A percentile compares a stretch with the other conserved stretches of the same genome.
Conservation (phyloP, 768 basidiomycete genomes). For the Tricholoma flavovirens region DNA sequence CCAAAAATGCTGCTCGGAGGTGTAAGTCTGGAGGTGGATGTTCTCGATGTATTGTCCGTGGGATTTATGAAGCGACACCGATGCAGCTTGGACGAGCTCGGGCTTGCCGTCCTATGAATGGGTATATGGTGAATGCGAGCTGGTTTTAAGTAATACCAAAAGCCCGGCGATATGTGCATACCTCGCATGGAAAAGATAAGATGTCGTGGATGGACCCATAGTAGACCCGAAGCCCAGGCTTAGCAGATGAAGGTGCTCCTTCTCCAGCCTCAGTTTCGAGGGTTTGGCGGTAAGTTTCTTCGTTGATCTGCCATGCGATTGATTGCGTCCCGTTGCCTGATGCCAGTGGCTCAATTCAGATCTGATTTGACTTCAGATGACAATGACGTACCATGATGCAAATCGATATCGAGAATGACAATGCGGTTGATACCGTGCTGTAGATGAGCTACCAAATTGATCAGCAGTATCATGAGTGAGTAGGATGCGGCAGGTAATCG, state of each 20-base stretch:
- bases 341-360: background rate
- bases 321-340: slow-evolving; percentile 93
- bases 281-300: slow-evolving; percentile 69
- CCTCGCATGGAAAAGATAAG: slow-evolving; percentile 89
- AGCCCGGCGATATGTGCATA: slow-evolving; percentile 21
- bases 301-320: slow-evolving; percentile 87
- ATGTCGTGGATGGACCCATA: slow-evolving; percentile 96
- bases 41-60: slow-evolving; percentile 90
- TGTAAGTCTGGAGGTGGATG: slow-evolving; percentile 73
- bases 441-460: slow-evolving; percentile 61
- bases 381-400: slow-evolving; percentile 67
- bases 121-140: background rate
- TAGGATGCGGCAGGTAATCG: slow-evolving; percentile 10
- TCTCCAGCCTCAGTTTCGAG: slow-evolving; percentile 43
- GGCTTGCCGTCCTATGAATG: slow-evolving; percentile 68
- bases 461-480: background rate
- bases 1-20: slow-evolving; percentile 72
- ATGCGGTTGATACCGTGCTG: slow-evolving; percentile 71
- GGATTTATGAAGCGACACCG: slow-evolving; percentile 66
- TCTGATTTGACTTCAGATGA: background rate
- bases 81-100: slow-evolving; percentile 79
- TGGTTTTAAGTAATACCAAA: background rate
- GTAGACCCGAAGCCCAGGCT: slow-evolving; percentile 57
- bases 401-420: slow-evolving; percentile 87
- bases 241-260: slow-evolving; percentile 25